These are phyloP conservation scores for Pseudotulostoma volvatum DNA, from an alignment of 495 filamentous ascomycete species.

Conservation along the genomic window DNA sequence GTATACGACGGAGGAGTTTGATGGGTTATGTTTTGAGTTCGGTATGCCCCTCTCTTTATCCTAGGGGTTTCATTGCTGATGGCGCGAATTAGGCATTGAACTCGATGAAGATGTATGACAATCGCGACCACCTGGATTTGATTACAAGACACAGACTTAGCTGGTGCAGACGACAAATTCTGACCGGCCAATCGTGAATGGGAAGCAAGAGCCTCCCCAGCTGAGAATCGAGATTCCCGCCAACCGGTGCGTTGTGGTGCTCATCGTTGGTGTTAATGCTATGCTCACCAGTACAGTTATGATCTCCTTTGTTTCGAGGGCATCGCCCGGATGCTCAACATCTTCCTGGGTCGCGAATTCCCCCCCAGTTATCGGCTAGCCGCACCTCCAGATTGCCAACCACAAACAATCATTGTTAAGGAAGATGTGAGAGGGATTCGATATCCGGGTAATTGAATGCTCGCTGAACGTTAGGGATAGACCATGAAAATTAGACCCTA, in stretches of 20 bases:
- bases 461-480: conserved; percentile 16
- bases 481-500: conserved; percentile 71
- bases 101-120: conserved; percentile 73
- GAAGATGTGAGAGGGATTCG: conserved; percentile 36
- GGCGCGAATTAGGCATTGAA: conserved; percentile 52
- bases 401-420: conserved; percentile 64
- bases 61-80: conserved; percentile 23
- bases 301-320: conserved; percentile 98
- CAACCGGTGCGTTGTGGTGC: conserved; percentile 43
- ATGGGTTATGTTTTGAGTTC: conserved; percentile 96
- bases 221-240: conserved; percentile 98
- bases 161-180: conserved; percentile 47
- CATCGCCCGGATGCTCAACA: conserved; percentile 85
- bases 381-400: conserved; percentile 51
- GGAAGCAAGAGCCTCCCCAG: conserved; percentile 73
- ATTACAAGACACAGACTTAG: conserved; percentile 6
- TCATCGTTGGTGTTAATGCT: neutral
- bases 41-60: conserved; percentile 31
- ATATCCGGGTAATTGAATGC: neutral
- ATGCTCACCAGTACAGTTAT: conserved; percentile 45
- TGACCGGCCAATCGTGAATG: conserved; percentile 55
- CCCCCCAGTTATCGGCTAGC: conserved; percentile 65
- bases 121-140: neutral
- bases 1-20: conserved; percentile 86
- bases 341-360: conserved; percentile 62